Evolutionary conservation across 352 stramenopile genomes (phyloP), one percentile per base, ranked within the genome.

Genomic region (Elongisporangium senticosum): DNA sequence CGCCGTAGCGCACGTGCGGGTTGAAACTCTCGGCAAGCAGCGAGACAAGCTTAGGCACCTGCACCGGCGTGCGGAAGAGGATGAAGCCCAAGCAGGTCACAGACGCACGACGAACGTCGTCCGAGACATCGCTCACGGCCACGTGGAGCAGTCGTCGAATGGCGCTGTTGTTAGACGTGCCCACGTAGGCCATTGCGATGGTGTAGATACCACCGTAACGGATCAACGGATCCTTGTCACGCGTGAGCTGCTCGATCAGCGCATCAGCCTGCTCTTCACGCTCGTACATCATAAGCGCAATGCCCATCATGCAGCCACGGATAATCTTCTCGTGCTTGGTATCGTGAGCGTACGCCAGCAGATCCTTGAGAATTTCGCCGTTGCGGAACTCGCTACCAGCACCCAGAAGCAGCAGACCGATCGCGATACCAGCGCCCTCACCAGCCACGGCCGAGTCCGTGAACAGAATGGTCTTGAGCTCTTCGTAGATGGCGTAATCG

Each of bases 301-400:
- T 85, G 53, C 95, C 96, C 79, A 99, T 97, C 24, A 98, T 90
- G 59, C 98, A 95, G 23, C 96, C 97, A 37, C 97, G 95, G 64
- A 99, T 99, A 67, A 99, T 99, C 73, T 99, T 99, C 75, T 99
- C 97, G 79, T 99, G 97, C 60, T 98, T 94, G 14, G 97, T 99
- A 65, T 99, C 96, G 63, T 98, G 89, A 17, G 96, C 93, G 68
- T 99, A 99, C 39, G 93, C 92, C n/a, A 99, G 76, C 58, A 99
- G 74, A 61, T 99, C 95, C 61, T 92, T 95, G 23, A 95, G 67
- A 51, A 94, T 92, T 21, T 93, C 83, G 33, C 79, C 79, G 53
- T 90, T 87, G 43, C 77, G 81, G 58, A 85, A 87, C 52, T 96
- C 85, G 52, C 88, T 84, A 37, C 96, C 96, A 56, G 86, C 93